Conservation (phyloP, 306 rosid species). For the Mimosa pudica region DNA sequence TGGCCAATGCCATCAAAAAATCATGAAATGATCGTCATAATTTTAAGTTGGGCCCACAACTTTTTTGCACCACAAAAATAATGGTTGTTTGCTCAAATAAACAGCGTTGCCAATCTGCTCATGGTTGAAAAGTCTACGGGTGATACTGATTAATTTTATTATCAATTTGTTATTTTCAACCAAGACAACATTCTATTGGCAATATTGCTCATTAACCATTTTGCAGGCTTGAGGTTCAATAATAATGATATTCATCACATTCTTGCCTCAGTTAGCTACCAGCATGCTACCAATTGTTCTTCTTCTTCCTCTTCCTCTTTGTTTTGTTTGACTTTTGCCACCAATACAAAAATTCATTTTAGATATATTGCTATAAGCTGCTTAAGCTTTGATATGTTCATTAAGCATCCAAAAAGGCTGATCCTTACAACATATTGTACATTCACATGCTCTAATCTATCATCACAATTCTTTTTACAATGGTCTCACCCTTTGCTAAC, state of each 20-base stretch:
- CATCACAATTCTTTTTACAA: constrained; percentile 16
- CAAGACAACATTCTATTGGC: no score
- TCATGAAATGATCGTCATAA: no score
- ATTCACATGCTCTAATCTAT: constrained; percentile 1
- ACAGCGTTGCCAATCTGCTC: no score
- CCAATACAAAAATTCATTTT: neutral
- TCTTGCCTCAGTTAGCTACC: constrained; percentile 24
- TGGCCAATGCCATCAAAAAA: no score
- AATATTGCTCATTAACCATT: neutral
- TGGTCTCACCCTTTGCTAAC: neutral
- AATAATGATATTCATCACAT: neutral
- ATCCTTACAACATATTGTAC: neutral
- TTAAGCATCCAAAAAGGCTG: constrained; percentile 17
- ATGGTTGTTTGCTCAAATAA: no score
- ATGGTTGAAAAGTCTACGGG: no score
- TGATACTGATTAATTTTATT: no score
- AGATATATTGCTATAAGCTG: constrained; percentile 3
- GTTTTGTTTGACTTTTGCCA: constrained; percentile 5
- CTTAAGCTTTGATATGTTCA: constrained; percentile 11
- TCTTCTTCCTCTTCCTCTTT: neutral
- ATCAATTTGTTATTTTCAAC: no score
- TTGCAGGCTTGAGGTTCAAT: neutral
- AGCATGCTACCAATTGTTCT: constrained; percentile 14
- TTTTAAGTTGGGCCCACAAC: no score
- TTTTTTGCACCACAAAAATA: no score